Evolutionary conservation across 78 protist species (phyloP), one percentile per base, ranked within the genome.

Genomic region (slime mould (Dictyostelium discoideum)): DNA sequence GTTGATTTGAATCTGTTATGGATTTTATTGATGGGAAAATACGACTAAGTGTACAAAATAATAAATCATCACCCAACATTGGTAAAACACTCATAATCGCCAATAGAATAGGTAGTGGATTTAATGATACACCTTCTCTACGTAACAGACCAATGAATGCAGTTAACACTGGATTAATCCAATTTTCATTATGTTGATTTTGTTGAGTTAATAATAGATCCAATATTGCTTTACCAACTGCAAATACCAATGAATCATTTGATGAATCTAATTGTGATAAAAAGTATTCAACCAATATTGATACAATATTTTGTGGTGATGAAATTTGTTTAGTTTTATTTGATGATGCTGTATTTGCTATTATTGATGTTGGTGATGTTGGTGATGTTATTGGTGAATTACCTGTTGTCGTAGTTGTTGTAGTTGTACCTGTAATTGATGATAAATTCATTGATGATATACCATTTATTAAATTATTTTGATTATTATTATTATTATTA

Each of bases 61-160:
- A 57, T n/a, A 90, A 86, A 54, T 90, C 95, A 39, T 90, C 95
- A 54, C 44, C 72, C 44, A 90, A 26, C 95, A 90, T 90, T n/a
- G 95, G 95, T 29, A 90, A 50, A 3, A 90, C 95, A 4, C 85
- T 44, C 95, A 90, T 90, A 32, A 90, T 67, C 0, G 95, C 87
- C 13, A 90, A 69, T 11, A 90, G 78, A 8, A 90, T 90, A 7
- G 95, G 95, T 65, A 90, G 26, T 20, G 95, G 95, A 32, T 90
- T 90, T 3, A 90, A 60, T 14, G 87, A 46, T n/a, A 90, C 40
- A 80, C 95, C 95, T n/a, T 90, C 95, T 10, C 95, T 63, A 16
- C 84, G 44, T 32, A 90, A 22, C 37, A 90, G 37, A 3, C 95
- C 95, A 14, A 90, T 54, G 57, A 90, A 90, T 37, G 95, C 95